Evolutionary conservation across 2,329 filamentous ascomycete species (phyloP), one percentile per base, ranked within the genome.

Genomic region (Paraconiothyrium sp.): DNA sequence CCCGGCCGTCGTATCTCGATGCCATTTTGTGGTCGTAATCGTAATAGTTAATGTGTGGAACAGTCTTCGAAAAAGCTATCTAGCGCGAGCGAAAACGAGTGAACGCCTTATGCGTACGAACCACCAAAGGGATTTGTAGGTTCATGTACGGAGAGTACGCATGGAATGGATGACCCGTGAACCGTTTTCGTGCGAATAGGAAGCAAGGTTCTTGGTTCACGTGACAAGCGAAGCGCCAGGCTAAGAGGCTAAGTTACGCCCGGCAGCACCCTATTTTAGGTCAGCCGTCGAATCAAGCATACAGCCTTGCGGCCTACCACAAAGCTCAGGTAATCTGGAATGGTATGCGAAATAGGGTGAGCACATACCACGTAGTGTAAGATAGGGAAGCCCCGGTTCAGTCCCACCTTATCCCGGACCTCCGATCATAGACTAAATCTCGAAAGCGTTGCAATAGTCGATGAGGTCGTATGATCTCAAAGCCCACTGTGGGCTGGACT

Each of bases 1-100:
- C 52, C 62, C 65, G 63, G 44, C 54, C 58, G 32, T 67, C 67
- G 59, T 66, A 63, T 44, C 54, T 59, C 35, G 61, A 63, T 35
- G 61, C 57, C 61, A 63, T 63, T 35, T n/a, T 6, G 57, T 49
- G 41, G 24, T 49, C 16, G 37, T 59, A 32, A 22, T 59, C 9
- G 37, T 59, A 41, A 41, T 44, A 6, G 41, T 54, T n/a, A 2
- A 10, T 30, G 35, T 35, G 14, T 52, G 44, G 35, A 24, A 37
- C 9, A 49, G 39, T 47, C 32, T 54, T 55, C 30, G 35, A 50
- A 11, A 58, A 47, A n/a, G 48, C 16, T 54, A 57, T 55, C 35
- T 32, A 59, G 60, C 37, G 56, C 39, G 46, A 30, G 37, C 4
- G 22, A 55, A 56, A 51, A 34, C 34, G 39, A 39, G 32, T 32